Base-by-base conservation (phyloP, 2,329 filamentous ascomycete species). In the Verticillium klebahnii region DNA sequence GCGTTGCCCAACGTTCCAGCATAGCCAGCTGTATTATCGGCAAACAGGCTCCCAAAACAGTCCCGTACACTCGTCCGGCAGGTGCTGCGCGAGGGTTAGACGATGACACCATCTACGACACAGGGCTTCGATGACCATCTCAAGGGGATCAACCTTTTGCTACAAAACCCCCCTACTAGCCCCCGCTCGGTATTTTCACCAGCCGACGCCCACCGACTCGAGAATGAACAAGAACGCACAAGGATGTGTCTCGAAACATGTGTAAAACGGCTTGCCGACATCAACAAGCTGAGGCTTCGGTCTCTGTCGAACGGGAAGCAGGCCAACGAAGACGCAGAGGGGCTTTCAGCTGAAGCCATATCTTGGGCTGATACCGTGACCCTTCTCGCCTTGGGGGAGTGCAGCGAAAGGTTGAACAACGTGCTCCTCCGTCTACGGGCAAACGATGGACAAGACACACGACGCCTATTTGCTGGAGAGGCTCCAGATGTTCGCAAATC, bases 101-200 rank as follows among this genome's bases (percentile, higher is more conserved):
- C 57, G 12, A 58, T 58, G 55, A 62, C 60, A 15, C 32, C 36
- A 5, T 55, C 5, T 15, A 62, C 60, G 8, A 40, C 34, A 9
- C 23, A 58, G n/a, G 45, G 58, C 12, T 39, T 61, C 3, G 60
- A 61, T 32, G 56, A 61, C n/a, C 45, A 61, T 34, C 56, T 54
- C n/a, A 50, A 56, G 9, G 56, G 54, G 32, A 39, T 61, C 2
- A 25, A 36, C 23, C 40, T 55, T 62, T 23, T 17, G 23, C 3
- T 19, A 4, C 40, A 50, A 50, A 50, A 50, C 40, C 40, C 40
- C 40, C 40, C 25, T 50, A 1, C 52, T 45, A 11, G 31, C 45
- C 15, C 2, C 14, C 12, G 7, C 29, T 36, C 23, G 7, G 19
- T 57, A n/a, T 19, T 23, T 50, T 11, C 40, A 50, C 40, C 40